Evolutionary conservation across 345 rosid genomes (phyloP), one percentile per base, ranked within the genome.

Genomic region (Salix purpurea): DNA sequence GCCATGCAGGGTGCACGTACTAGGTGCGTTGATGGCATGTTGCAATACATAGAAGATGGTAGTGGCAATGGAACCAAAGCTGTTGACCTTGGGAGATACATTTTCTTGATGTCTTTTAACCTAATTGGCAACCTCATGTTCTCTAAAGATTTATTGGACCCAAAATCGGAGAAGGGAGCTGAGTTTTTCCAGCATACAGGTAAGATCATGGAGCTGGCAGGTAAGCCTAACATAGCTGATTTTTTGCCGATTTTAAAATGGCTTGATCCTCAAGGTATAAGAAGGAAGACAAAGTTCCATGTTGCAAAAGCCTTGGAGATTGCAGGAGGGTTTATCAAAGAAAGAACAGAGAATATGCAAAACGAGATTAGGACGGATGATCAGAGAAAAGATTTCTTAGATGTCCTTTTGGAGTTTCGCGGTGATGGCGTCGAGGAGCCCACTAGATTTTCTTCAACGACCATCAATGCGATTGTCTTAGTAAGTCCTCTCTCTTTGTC

Each of bases 221-320:
- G 93, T 21, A 92, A 84, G 71, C 96, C 98, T 0, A 94, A 92
- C 72, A 42, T 87, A n/a, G 92, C 95, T 0, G 97, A 92, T 81
- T 94, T 89, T 77, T 78, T 92, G 30, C 96, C 97, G 16, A 10
- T 89, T 50, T 40, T 94, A 21, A 87, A 87, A 67, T 61, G 83
- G 85, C 36, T 92, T 69, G 98, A 94, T 44, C 98, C 98, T 0
- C 98, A 91, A 61, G 85, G 94, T 37, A 86, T 94, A 44, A 85
- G 92, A 81, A 88, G 88, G 64, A 75, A 83, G 70, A 88, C 94
- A 8, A 89, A 84, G 52, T 87, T 85, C 54, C 97, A 94, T 73
- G 89, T 90, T 1, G 88, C 87, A 40, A 66, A 74, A 19, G 94
- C 95, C 5, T 91, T 88, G 71, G 86, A 87, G 64, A 89, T 91